Base-by-base conservation (phyloP, 2,329 filamentous ascomycete genomes). In the Diaporthe aspalathi region DNA sequence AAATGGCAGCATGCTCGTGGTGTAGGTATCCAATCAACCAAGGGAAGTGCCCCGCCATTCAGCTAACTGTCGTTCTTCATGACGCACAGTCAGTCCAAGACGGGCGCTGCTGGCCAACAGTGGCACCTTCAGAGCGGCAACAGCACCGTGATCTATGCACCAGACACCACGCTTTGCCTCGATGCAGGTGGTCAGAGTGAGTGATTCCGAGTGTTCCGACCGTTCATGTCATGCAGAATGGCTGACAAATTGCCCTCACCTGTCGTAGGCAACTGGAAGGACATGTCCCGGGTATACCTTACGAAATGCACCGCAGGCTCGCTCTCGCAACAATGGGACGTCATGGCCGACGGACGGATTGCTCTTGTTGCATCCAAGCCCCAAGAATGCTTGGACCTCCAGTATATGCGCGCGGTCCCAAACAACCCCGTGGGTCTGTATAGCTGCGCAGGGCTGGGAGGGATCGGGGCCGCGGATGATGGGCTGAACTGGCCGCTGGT, bases 361-460 rank as follows among this genome's bases (percentile, higher is more conserved):
- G 80, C 80, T 38, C 74, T 83, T 20, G 77, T 79, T 35, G 53
- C 74, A 9, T 81, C 80, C 20, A 78, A 75, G 63, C 80, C 80
- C 5, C 79, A 81, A 75, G 76, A 83, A 70, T 83, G 82, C 72
- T 74, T 83, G 73, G 82, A 83, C 71, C 80, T 83, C 53, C 79
- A 82, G 72, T 83, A 80, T 76, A 82, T 83, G 80, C 74, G 80
- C 11, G 82, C 82, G 20, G 79, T 78, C n/a, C 78, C 78, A 62
- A 82, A 82, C 76, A 83, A 83, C 77, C 79, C 80, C 0, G 81
- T 83, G 38, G 82, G 81, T 27, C 75, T 83, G 40, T 83, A 81
- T 71, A 77, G 68, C 67, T 83, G 82, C 56, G 81, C 80, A 0
- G 82, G 82, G 1, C 73, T 83, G 24, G 81, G 80, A 14, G 81